Evolutionary conservation across 2,329 filamentous ascomycete species (phyloP).

Genomic region (Cladophialophora bantiana): DNA sequence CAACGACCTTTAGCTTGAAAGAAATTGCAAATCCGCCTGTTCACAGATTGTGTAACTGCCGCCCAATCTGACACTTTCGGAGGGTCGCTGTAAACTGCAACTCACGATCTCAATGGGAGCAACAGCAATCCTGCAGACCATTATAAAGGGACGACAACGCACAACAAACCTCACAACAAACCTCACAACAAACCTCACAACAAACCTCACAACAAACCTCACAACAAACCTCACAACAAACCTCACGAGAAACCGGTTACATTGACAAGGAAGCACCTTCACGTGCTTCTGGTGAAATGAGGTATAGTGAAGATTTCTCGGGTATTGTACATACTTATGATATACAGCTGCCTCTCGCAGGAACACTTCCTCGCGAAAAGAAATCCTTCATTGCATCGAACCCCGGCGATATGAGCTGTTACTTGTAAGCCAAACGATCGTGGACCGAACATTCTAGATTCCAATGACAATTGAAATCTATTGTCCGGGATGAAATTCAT

Average conservation of each 20-base stretch:
- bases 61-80: not conserved
- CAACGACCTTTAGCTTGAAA: not conserved
- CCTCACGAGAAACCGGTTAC: not conserved
- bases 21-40: not conserved
- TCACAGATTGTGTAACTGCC: not conserved
- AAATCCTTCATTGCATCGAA: not conserved
- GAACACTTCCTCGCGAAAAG: not conserved
- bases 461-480: not conserved
- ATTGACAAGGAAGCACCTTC: not conserved
- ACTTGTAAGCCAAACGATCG: not conserved
- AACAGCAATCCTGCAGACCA: not conserved
- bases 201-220: no score
- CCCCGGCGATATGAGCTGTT: not conserved
- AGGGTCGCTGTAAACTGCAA: not conserved
- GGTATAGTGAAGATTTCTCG: not conserved
- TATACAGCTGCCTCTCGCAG: slow-evolving; percentile 3
- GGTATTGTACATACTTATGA: not conserved
- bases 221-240: no score
- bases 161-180: not conserved
- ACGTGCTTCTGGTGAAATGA: not conserved
- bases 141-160: not conserved
- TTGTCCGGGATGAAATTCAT: not conserved
- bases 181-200: no score
- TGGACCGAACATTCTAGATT: not conserved
- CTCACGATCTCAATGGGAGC: no score